Evolutionary conservation across 2,329 filamentous ascomycete genomes (phyloP).

Genomic region (Aspergillus hortae): DNA sequence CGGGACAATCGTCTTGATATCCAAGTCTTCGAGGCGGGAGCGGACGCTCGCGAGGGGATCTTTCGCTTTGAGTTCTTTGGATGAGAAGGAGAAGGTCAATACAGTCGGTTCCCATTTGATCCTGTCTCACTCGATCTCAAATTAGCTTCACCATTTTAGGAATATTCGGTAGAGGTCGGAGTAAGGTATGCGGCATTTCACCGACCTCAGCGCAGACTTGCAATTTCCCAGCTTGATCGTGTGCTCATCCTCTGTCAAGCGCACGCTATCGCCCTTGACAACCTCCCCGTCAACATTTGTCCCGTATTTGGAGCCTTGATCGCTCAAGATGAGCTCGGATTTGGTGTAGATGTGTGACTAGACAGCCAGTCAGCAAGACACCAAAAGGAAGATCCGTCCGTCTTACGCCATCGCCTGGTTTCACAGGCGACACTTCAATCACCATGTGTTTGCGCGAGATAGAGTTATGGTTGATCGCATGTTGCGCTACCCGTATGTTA

Average conservation of each 20-base stretch:
- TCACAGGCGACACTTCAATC: conserved; percentile 66
- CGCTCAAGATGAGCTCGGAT: conserved; percentile 70
- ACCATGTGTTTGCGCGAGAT: conserved; percentile 87
- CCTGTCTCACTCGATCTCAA: conserved; percentile 38
- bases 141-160: too few relatives aligned
- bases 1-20: conserved; percentile 77
- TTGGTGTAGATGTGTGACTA: conserved; percentile 62
- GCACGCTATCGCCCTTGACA: conserved; percentile 60
- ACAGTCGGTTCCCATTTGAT: conserved; percentile 76
- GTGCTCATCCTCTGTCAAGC: conserved; percentile 57
- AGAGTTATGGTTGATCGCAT: conserved; percentile 72
- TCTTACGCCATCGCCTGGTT: conserved; percentile 64
- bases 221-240: conserved; percentile 70
- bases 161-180: too few relatives aligned
- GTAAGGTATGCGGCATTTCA: neutral
- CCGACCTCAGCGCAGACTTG: conserved; percentile 49
- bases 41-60: conserved; percentile 62
- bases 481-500: conserved; percentile 49
- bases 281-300: conserved; percentile 72
- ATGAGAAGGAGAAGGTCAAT: conserved; percentile 75
- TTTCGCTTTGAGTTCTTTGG: conserved; percentile 62
- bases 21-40: conserved; percentile 71
- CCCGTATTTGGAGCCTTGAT: conserved; percentile 79
- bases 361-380: conserved; percentile 9
- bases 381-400: neutral